Evolutionary conservation across 495 filamentous ascomycete species (phyloP), one percentile per base, ranked within the genome.

Genomic region (Trichoderma gamsii): DNA sequence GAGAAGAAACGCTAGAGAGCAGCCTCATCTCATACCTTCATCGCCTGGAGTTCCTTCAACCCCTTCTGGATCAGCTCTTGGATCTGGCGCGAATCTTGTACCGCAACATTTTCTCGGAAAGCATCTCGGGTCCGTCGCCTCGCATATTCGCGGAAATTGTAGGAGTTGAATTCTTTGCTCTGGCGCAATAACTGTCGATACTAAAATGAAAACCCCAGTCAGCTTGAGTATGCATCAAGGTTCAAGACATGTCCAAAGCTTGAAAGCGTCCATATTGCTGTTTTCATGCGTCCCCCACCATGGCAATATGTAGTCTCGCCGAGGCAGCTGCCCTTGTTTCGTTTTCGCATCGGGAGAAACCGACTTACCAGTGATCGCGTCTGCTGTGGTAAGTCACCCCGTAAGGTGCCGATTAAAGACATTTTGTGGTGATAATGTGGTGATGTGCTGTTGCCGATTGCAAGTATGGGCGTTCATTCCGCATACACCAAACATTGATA

Each of bases 141-240:
- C 38, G 96, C 93, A 79, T 97, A 99, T 73, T 98, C 94, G 75
- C 95, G 87, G 84, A 97, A 99, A 78, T 97, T 98, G 84, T 97
- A 99, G 70, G 88, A 84, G 66, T 93, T 87, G 78, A 98, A 99
- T 72, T 96, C 90, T 65, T 86, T 84, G 21, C 91, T 88, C 78
- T 93, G 90, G 41, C 95, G 91, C 72, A 97, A 83, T 70, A 99
- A 84, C 69, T 93, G 93, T 63, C 96, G 94, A 81, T 96, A 97
- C 92, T 97, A 72, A 43, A 9, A 25, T 29, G 25, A 16, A 1
- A 1, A 12, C 2, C 23, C 4, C 0, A 7, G 56, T 61, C 16
- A 61, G 56, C 25, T 25, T n/a, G n/a, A 23, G 16, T 25, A 4
- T 56, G 21, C 21, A 21, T 16, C 16, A 25, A 56, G n/a, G n/a